Evolutionary conservation across 1,284 basidiomycete species (phyloP).

Genomic region (Heterobasidion occidentale): DNA sequence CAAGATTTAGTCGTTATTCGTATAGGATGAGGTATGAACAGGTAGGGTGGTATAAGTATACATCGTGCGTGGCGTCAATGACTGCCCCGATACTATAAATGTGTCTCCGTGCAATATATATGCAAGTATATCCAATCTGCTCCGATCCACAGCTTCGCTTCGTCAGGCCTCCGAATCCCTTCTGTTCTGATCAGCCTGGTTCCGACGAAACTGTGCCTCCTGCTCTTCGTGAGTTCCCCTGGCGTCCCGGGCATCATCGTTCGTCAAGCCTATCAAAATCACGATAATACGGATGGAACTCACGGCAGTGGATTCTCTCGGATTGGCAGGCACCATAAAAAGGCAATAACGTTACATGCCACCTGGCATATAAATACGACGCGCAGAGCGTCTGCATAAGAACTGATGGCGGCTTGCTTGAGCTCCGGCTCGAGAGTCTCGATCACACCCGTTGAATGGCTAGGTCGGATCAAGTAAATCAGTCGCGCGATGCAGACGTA

Average conservation of each 20-base stretch:
- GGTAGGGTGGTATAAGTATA: no score
- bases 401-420: constrained; percentile 65
- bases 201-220: constrained; percentile 23
- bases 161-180: background rate
- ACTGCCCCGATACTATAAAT: background rate
- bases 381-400: constrained; percentile 78
- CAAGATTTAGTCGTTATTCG: no score
- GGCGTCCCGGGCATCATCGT: background rate
- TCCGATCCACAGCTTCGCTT: no score
- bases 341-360: constrained; percentile 53
- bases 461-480: constrained; percentile 19
- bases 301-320: constrained; percentile 70
- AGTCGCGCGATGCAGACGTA: background rate
- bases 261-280: background rate
- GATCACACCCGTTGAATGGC: constrained; percentile 80
- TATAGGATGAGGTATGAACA: no score
- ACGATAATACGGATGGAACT: constrained; percentile 21
- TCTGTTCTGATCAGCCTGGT: constrained; percentile 1
- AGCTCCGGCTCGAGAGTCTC: constrained; percentile 55
- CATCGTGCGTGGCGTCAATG: no score
- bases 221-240: constrained; percentile 61
- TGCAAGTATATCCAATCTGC: background rate
- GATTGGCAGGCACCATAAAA: constrained; percentile 63
- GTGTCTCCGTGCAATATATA: background rate
- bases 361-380: constrained; percentile 81